Percentiles rank a stretch among this genome's conserved stretches.
Conservation (phyloP, 2,329 filamentous ascomycete species). For the Penicillium sp. region DNA sequence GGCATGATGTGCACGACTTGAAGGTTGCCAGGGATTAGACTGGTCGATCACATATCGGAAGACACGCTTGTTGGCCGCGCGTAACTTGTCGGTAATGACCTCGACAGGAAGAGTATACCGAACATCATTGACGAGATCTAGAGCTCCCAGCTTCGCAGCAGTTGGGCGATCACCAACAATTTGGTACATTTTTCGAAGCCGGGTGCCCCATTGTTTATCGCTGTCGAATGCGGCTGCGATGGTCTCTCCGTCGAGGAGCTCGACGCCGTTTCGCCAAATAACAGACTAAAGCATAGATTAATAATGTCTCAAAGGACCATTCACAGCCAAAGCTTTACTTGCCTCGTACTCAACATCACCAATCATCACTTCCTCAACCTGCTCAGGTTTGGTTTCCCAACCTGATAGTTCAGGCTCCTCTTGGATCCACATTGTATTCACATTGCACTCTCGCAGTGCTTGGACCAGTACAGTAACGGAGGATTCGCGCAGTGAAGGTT, state of each 20-base stretch:
- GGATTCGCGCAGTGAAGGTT: conserved; percentile 32
- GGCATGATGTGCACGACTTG: conserved; percentile 49
- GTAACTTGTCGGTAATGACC: conserved; percentile 29
- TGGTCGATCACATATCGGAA: conserved; percentile 49
- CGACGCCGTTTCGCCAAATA: conserved; percentile 48
- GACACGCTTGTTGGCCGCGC: conserved; percentile 27
- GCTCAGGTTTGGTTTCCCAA: conserved; percentile 40
- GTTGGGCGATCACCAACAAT: conserved; percentile 43
- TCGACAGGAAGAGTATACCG: conserved; percentile 36
- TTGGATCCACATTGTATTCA: conserved; percentile 48
- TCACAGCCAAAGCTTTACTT: neutral
- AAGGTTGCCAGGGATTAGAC: conserved; percentile 50
- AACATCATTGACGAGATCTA: conserved; percentile 38
- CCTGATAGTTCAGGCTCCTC: conserved; percentile 37
- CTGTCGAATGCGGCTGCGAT: conserved; percentile 40
- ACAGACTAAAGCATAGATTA: conserved; percentile 36
- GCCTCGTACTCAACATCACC: conserved; percentile 49
- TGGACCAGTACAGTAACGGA: conserved; percentile 35
- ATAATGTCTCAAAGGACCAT: neutral
- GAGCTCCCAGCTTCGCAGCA: conserved; percentile 42
- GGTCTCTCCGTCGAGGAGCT: conserved; percentile 33
- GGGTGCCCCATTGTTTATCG: conserved; percentile 29
- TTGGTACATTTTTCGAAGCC: conserved; percentile 44
- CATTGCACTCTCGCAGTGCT: conserved; percentile 37
- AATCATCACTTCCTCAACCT: conserved; percentile 42